Conservation (phyloP, 306 rosid genomes). For the Rosa persica region DNA sequence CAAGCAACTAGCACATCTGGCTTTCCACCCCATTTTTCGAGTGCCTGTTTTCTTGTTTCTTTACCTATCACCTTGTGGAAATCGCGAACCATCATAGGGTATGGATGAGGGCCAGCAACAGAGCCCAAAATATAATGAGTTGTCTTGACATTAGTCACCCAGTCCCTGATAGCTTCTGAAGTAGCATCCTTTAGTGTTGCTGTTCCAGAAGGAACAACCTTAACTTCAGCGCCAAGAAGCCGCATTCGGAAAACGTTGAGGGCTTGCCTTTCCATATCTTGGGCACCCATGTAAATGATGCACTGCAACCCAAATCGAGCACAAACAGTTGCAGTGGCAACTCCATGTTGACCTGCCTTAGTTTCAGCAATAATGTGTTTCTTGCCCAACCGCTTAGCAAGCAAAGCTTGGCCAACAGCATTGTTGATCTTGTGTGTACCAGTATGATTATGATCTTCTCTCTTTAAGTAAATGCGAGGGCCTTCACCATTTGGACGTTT, state of each 20-base stretch:
- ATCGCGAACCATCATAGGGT: conserved; percentile 95
- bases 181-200: conserved; percentile 96
- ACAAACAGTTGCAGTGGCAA: conserved; percentile 95
- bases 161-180: conserved; percentile 93
- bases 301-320: conserved; percentile 88
- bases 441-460: conserved; percentile 95
- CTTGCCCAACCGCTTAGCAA: conserved; percentile 81
- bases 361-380: conserved; percentile 88
- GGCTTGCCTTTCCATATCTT: conserved; percentile 93
- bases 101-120: conserved; percentile 96
- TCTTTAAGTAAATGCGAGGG: conserved; percentile 76
- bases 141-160: conserved; percentile 97
- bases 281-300: conserved; percentile 94
- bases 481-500: conserved; percentile 80
- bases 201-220: conserved; percentile 81
- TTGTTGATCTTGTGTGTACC: conserved; percentile 97
- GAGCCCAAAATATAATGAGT: conserved; percentile 96
- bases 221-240: conserved; percentile 97
- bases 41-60: conserved; percentile 87
- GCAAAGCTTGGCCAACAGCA: conserved; percentile 90
- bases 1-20: conserved; percentile 90
- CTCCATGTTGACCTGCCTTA: conserved; percentile 98
- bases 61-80: conserved; percentile 89
- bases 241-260: conserved; percentile 94
- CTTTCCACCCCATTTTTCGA: conserved; percentile 90